Evolutionary conservation across 2,329 filamentous ascomycete genomes (phyloP), one percentile per base, ranked within the genome.

Genomic region (Penicillium psychrosexuale): DNA sequence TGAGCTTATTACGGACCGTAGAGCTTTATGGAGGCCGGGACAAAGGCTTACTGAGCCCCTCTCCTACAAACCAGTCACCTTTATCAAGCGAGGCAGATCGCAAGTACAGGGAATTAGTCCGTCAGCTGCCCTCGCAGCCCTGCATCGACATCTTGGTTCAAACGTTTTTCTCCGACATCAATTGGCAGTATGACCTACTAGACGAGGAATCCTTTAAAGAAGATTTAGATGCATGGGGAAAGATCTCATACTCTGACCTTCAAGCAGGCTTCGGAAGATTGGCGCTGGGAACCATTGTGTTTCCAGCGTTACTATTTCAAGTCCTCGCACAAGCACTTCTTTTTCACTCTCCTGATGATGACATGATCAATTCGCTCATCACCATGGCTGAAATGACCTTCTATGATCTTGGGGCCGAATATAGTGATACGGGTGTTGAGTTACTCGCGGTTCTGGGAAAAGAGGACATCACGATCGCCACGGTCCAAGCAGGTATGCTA

Each of bases 221-320:
- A 17, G 39, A 52, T 1, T 12, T 62, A 8, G 53, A 33, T 1
- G n/a, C 38, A 37, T 62, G 60, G 60, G 34, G 40, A 42, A 39
- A 48, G 8, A 36, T 60, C 13, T 53, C 55, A 3, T 59, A 58
- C 36, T 51, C 53, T 8, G 51, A 48, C 8, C 47, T 60, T 46
- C 53, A 56, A 56, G 12, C 7, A n/a, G 47, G 40, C 1, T 30
- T 54, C 5, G 47, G 27, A 28, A 53, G 27, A 28, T 36, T 60
- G 13, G 12, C 52, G 2, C 49, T 24, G 2, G 47, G 53, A n/a
- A 57, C 42, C 17, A 19, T 36, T 39, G 47, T 58, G 9, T 60
- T 63, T 39, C 61, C 61, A 12, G 58, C 59, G 33, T 13, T 60
- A 17, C 48, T 63, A 1, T 50, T 61, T 50, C 61, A 63, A 55